These are phyloP conservation scores for Hirsutella thompsonii DNA, from an alignment of 2,329 filamentous ascomycete species.

Conservation along the genomic window DNA sequence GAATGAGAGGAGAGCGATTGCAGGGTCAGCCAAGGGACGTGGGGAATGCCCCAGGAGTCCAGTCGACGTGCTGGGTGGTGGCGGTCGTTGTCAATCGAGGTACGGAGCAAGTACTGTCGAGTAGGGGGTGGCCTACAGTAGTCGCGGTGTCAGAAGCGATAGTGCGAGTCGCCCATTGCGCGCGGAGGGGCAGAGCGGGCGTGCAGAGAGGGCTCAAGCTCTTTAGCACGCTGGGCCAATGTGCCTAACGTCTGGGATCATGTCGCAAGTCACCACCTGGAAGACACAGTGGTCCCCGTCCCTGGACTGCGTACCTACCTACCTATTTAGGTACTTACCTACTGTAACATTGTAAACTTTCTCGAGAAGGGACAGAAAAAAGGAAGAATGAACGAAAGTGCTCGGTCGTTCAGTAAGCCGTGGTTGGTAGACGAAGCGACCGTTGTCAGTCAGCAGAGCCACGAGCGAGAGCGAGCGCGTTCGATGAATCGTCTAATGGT, in stretches of 20 bases:
- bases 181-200: background rate
- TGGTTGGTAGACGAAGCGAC: no score
- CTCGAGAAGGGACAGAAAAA: background rate
- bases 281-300: no score
- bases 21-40: slow-evolving; percentile 2
- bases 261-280: background rate
- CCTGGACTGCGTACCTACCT: no score
- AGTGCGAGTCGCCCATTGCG: background rate
- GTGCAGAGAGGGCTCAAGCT: background rate
- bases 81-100: slow-evolving; percentile 2
- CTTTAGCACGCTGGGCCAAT: no score
- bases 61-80: background rate
- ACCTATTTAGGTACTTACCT: no score
- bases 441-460: no score
- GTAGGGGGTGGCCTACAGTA: background rate
- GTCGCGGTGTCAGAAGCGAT: no score
- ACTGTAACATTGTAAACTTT: no score
- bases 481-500: no score
- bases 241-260: background rate
- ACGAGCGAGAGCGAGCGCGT: no score
- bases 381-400: no score
- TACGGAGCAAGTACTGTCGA: slow-evolving; percentile 3
- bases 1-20: slow-evolving; percentile 1
- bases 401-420: no score
- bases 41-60: slow-evolving; percentile 1